Base-by-base conservation (phyloP, 2,329 filamentous ascomycete species). In the Pleurostoma richardsiae region DNA sequence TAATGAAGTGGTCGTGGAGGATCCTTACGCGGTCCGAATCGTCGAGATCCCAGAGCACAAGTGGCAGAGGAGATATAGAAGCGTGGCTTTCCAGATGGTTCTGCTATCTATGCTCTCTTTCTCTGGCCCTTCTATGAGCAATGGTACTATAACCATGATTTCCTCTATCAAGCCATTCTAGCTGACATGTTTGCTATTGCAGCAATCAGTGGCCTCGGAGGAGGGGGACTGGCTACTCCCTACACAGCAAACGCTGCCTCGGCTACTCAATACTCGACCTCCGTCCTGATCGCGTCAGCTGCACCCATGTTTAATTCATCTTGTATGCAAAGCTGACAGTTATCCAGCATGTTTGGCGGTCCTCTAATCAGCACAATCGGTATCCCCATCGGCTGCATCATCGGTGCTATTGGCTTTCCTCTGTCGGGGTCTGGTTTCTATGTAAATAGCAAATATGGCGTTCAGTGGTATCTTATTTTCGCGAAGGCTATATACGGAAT, bases 291-390 rank as follows among this genome's bases (percentile, higher is more conserved):
- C 8, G 33, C 33, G 33, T 36, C 8, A 8, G 33, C n/a, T n/a
- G n/a, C 8, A 36, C n/a, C 33, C 8, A 8, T 36, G 8, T n/a
- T 36, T 36, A n/a, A 36, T n/a, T 8, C 33, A 8, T 36, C 33
- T 36, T 8, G 8, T 36, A 36, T 8, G n/a, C 8, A 36, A 36
- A 8, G 33, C 33, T 36, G n/a, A 36, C n/a, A 36, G 33, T 8
- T 8, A 36, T 36, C 19, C 19, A 36, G 33, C n/a, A 36, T 52
- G 7, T 59, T 64, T 6, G 65, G 65, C 26, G 65, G 65, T 0
- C 65, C 65, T 2, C 45, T 68, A 42, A 67, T 68, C 51, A 68
- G 66, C 51, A 67, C 66, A 43, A 45, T 68, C 6, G 65, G 65
- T 10, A 67, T 67, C 46, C 63, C 61, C 41, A 63, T 59, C 57